phyloP scores from a whole-genome alignment of 2,329 filamentous ascomycete genomes.

The Trichothecium sympodiale region DNA sequence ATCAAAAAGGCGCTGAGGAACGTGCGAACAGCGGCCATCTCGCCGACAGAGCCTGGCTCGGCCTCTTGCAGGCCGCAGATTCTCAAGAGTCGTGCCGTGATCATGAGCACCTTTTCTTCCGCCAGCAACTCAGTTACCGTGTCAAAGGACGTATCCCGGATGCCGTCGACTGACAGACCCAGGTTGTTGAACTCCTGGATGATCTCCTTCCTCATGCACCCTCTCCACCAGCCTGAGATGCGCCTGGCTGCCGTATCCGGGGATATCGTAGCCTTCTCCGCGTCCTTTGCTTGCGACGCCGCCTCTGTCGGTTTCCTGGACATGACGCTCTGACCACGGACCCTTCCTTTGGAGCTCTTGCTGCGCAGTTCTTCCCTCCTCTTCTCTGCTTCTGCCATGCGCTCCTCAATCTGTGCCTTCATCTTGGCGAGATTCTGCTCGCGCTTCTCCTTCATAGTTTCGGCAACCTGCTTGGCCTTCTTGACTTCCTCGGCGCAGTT shows the following conservation, averaged over 20 bases:
- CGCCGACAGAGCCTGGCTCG: conserved; percentile 48
- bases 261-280: conserved; percentile 33
- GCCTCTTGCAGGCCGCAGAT: conserved; percentile 61
- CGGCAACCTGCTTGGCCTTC: conserved; percentile 71
- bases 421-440: conserved; percentile 62
- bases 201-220: conserved; percentile 42
- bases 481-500: conserved; percentile 75
- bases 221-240: conserved; percentile 63
- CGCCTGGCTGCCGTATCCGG: conserved; percentile 51
- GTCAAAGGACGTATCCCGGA: conserved; percentile 62
- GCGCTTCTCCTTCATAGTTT: conserved; percentile 70
- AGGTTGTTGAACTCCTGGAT: conserved; percentile 57
- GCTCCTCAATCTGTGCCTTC: conserved; percentile 67
- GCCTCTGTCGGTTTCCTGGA: conserved; percentile 37
- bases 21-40: conserved; percentile 61
- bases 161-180: conserved; percentile 58
- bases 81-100: conserved; percentile 56
- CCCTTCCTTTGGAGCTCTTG: conserved; percentile 39
- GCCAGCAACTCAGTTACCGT: conserved; percentile 59
- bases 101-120: conserved; percentile 52
- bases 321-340: conserved; percentile 39
- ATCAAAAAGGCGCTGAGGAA: conserved; percentile 76
- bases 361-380: conserved; percentile 54
- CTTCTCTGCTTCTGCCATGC: conserved; percentile 65
- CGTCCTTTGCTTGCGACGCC: conserved; percentile 39